Evolutionary conservation across 2,329 filamentous ascomycete genomes (phyloP).

Genomic region (Geosmithia morbida): DNA sequence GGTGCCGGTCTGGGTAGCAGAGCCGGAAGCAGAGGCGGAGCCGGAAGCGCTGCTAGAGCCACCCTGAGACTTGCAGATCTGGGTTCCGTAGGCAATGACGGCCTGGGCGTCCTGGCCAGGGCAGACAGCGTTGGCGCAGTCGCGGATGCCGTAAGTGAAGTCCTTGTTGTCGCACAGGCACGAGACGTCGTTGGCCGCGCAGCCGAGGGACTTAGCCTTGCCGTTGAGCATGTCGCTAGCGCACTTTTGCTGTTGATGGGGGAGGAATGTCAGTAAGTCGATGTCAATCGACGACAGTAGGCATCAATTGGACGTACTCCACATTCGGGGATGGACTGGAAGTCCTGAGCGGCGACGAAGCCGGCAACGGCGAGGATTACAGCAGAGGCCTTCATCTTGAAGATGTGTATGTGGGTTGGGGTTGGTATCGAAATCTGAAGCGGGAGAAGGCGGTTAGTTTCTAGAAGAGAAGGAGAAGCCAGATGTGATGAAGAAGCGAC

Average conservation of each 20-base stretch:
- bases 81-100: constrained; percentile 22
- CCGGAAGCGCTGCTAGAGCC: not conserved
- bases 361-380: constrained; percentile 26
- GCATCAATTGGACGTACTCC: constrained; percentile 31
- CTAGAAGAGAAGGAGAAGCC: not conserved
- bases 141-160: constrained; percentile 34
- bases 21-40: constrained; percentile 4
- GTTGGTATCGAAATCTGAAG: not conserved
- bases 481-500: not conserved
- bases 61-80: constrained; percentile 15
- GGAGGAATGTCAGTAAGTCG: constrained; percentile 3
- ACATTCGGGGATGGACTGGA: constrained; percentile 29
- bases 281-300: not conserved
- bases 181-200: constrained; percentile 20
- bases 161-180: constrained; percentile 32
- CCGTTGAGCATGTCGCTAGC: constrained; percentile 31
- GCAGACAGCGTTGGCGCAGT: constrained; percentile 33
- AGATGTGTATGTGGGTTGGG: constrained; percentile 2
- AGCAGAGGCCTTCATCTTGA: constrained; percentile 36
- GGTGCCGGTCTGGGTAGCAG: constrained; percentile 5
- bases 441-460: not conserved
- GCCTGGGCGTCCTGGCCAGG: constrained; percentile 15
- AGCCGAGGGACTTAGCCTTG: constrained; percentile 29
- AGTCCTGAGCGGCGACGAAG: constrained; percentile 24
- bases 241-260: constrained; percentile 26